Evolutionary conservation across 495 filamentous ascomycete genomes (phyloP).

Genomic region (Gamarada debralockiae): DNA sequence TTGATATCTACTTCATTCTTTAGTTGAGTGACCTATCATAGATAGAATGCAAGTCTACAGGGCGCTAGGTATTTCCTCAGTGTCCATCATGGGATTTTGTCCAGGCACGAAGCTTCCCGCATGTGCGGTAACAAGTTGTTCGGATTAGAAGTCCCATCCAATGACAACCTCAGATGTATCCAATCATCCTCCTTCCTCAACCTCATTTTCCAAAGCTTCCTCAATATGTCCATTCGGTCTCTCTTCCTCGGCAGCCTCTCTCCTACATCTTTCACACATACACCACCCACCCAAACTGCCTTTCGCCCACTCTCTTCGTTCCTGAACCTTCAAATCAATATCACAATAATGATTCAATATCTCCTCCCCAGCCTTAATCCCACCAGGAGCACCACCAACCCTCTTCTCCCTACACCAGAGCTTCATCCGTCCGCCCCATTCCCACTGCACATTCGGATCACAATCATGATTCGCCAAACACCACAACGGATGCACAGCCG

Average conservation of each 20-base stretch:
- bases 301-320: slow-evolving; percentile 82
- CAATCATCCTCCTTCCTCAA: too few relatives aligned
- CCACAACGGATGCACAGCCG: slow-evolving; percentile 58
- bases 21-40: too few relatives aligned
- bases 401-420: slow-evolving; percentile 49
- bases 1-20: too few relatives aligned
- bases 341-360: slow-evolving; percentile 94
- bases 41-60: too few relatives aligned
- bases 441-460: slow-evolving; percentile 90
- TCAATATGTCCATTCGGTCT: neutral
- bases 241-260: slow-evolving; percentile 34
- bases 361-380: slow-evolving; percentile 72
- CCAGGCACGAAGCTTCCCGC: too few relatives aligned
- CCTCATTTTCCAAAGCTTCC: too few relatives aligned
- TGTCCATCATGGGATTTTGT: too few relatives aligned
- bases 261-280: slow-evolving; percentile 72
- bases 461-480: slow-evolving; percentile 86
- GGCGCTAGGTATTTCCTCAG: too few relatives aligned
- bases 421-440: slow-evolving; percentile 83
- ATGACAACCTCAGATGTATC: too few relatives aligned
- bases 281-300: slow-evolving; percentile 84
- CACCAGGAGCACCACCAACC: slow-evolving; percentile 39
- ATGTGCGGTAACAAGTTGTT: too few relatives aligned
- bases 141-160: too few relatives aligned
- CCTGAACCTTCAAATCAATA: slow-evolving; percentile 67